These are phyloP conservation scores for Lentinula raphanica DNA, from an alignment of 768 basidiomycete genomes.

Conservation along the genomic window DNA sequence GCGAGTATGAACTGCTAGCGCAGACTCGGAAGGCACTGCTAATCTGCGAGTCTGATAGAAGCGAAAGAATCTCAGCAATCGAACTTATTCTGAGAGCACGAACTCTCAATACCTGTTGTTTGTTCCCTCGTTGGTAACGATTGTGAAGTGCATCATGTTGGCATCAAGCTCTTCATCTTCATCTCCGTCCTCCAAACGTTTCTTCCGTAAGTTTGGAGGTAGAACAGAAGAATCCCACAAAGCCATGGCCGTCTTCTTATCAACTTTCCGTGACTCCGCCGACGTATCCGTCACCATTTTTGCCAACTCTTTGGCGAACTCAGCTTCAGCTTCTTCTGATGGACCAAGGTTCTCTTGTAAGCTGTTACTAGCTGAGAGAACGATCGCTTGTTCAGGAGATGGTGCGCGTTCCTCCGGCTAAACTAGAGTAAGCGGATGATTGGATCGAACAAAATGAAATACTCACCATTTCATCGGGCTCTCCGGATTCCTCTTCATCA, in stretches of 20 bases:
- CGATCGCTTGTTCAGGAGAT: slow-evolving; percentile 77
- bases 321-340: slow-evolving; percentile 84
- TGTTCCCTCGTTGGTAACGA: slow-evolving; percentile 92
- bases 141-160: slow-evolving; percentile 80
- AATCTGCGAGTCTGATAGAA: slow-evolving; percentile 74
- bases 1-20: slow-evolving; percentile 86
- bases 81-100: slow-evolving; percentile 4
- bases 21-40: slow-evolving; percentile 81
- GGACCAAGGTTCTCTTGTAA: slow-evolving; percentile 73
- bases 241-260: slow-evolving; percentile 80
- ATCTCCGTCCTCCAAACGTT: slow-evolving; percentile 54
- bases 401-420: slow-evolving; percentile 66
- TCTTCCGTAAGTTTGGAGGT: slow-evolving; percentile 60
- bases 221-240: slow-evolving; percentile 88
- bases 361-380: slow-evolving; percentile 52
- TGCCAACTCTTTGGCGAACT: slow-evolving; percentile 93
- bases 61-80: slow-evolving; percentile 6
- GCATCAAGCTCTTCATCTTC: slow-evolving; percentile 38
- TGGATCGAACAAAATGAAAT: background rate
- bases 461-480: slow-evolving; percentile 40
- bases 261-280: slow-evolving; percentile 76
- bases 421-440: background rate
- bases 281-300: slow-evolving; percentile 91
- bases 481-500: slow-evolving; percentile 45
- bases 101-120: slow-evolving; percentile 64